A percentile compares a stretch with the other conserved stretches of the same genome.
Evolutionary conservation across 306 rosid species (phyloP).

Genomic region (Nissolia schottii): DNA sequence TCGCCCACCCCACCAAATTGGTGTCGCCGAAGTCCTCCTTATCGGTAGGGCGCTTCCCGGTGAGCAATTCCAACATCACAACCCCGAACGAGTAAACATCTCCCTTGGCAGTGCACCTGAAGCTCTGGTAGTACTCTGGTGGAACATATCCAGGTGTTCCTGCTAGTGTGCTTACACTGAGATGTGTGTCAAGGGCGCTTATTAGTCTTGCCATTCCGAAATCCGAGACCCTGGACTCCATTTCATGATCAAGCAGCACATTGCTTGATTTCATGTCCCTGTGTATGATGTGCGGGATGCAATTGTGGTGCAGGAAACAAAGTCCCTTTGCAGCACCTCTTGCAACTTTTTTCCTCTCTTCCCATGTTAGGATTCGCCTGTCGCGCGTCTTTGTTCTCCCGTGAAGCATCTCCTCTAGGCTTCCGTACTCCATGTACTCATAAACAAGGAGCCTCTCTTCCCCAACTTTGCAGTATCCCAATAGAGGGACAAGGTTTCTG

Average conservation of each 20-base stretch:
- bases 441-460: conserved; percentile 95
- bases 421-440: conserved; percentile 92
- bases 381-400: conserved; percentile 61
- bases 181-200: conserved; percentile 94
- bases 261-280: conserved; percentile 98
- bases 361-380: conserved; percentile 69
- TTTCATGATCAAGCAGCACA: conserved; percentile 77
- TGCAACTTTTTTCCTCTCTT: conserved; percentile 83
- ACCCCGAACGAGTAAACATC: conserved; percentile 95
- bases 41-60: conserved; percentile 90
- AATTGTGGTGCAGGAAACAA: conserved; percentile 92
- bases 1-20: conserved; percentile 93
- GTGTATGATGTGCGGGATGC: conserved; percentile 98
- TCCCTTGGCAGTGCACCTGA: conserved; percentile 93
- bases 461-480: conserved; percentile 93
- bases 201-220: conserved; percentile 98
- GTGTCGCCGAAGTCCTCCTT: conserved; percentile 96
- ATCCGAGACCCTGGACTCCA: conserved; percentile 93
- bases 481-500: conserved; percentile 72
- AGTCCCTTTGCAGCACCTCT: conserved; percentile 98
- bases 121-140: conserved; percentile 96
- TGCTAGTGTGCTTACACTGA: conserved; percentile 94
- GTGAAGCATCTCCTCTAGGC: conserved; percentile 98
- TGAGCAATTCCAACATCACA: conserved; percentile 73
- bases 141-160: conserved; percentile 99